phyloP scores from a whole-genome alignment of 306 rosid species.

The Glycine latifolia region DNA sequence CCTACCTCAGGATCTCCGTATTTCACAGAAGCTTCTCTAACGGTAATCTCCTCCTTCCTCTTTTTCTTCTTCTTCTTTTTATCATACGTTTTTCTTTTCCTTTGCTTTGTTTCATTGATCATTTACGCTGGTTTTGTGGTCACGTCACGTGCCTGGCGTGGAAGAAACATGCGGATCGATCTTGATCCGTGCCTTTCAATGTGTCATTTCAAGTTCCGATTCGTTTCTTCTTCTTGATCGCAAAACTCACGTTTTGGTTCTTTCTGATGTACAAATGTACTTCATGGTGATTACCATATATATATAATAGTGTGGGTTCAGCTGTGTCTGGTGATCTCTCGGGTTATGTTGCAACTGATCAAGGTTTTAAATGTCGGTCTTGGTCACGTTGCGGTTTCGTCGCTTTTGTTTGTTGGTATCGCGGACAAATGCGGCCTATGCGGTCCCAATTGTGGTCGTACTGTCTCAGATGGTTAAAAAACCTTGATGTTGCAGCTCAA shows the following conservation, averaged over 20 bases:
- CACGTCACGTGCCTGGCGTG: neutral
- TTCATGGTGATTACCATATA: neutral
- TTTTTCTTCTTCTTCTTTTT: neutral
- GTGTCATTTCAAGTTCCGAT: neutral
- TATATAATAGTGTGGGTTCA: neutral
- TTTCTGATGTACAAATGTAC: neutral
- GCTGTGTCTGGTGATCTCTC: neutral
- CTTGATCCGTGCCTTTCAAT: slow-evolving; percentile 36
- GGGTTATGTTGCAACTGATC: neutral
- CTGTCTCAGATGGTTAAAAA: too few species aligned
- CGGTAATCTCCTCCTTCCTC: slow-evolving; percentile 45
- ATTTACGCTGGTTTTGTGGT: neutral
- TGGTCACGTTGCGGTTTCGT: too few species aligned
- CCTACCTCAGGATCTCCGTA: slow-evolving; percentile 69
- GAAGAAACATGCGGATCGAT: slow-evolving; percentile 52
- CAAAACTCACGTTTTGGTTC: neutral
- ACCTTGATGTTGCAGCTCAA: too few species aligned
- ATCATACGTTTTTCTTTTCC: neutral
- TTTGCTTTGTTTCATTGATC: neutral
- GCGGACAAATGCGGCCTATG: too few species aligned
- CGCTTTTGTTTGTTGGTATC: too few species aligned
- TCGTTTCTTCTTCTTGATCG: too few species aligned
- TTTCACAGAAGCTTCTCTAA: slow-evolving; percentile 66
- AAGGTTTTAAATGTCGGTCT: too few species aligned
- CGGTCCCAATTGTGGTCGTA: too few species aligned